Evolutionary conservation across 345 rosid genomes (phyloP).

Genomic region (Clausena lansium): DNA sequence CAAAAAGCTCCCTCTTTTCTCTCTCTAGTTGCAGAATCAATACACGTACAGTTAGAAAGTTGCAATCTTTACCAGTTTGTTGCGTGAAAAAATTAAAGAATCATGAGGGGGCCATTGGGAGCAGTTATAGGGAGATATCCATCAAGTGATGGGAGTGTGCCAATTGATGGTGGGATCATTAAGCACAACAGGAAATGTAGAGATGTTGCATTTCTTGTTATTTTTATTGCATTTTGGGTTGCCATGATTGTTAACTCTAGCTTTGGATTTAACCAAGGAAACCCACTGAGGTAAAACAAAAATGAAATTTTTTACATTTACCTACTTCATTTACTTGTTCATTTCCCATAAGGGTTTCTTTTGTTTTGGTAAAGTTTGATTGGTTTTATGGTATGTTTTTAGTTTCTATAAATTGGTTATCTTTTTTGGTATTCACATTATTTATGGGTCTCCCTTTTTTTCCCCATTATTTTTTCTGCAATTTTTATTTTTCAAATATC

Average conservation of each 20-base stretch:
- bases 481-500: neutral
- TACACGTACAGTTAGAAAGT: neutral
- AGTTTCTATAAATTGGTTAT: neutral
- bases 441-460: neutral
- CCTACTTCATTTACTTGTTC: neutral
- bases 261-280: constrained; percentile 94
- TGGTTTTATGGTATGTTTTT: constrained; percentile 3
- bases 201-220: constrained; percentile 75
- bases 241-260: constrained; percentile 98
- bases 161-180: constrained; percentile 88
- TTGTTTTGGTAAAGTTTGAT: constrained; percentile 9
- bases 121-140: constrained; percentile 87
- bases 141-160: constrained; percentile 82
- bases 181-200: constrained; percentile 90
- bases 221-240: constrained; percentile 91
- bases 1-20: neutral
- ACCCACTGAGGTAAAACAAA: constrained; percentile 62
- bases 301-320: neutral
- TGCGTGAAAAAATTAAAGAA: constrained; percentile 13
- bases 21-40: neutral
- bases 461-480: constrained; percentile 5
- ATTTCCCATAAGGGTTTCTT: neutral
- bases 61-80: neutral
- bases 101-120: constrained; percentile 71
- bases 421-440: neutral